These are phyloP conservation scores for Yarrowia sp. DNA, from an alignment of 805 yeast species.

Conservation along the genomic window DNA sequence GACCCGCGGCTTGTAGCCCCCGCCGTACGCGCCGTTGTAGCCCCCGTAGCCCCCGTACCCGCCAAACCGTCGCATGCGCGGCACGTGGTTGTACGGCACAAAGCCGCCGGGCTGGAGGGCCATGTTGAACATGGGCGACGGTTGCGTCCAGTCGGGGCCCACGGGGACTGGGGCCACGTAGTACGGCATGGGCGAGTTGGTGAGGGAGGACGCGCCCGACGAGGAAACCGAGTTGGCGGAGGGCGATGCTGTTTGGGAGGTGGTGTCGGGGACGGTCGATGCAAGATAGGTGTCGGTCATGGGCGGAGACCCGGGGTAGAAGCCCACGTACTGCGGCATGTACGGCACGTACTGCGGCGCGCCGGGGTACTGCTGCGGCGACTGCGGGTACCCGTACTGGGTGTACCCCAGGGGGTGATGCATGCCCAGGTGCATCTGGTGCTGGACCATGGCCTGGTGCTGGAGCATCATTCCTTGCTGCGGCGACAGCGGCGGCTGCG, in stretches of 20 bases:
- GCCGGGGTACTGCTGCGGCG: constrained; percentile 8
- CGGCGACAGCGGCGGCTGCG: constrained; percentile 5
- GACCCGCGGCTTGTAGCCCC: constrained; percentile 14
- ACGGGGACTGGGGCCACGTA: constrained; percentile 24
- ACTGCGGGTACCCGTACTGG: constrained; percentile 15
- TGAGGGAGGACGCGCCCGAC: constrained; percentile 35
- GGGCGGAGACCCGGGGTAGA: constrained; percentile 20
- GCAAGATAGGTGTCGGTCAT: constrained; percentile 15
- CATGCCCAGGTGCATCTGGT: constrained; percentile 20
- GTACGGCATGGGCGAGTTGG: constrained; percentile 11
- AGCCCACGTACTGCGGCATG: background rate
- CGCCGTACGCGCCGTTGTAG: constrained; percentile 4
- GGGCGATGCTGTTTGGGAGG: constrained; percentile 24
- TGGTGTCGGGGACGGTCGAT: constrained; percentile 18
- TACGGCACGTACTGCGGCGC: background rate
- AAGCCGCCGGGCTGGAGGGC: background rate
- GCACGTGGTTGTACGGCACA: constrained; percentile 2
- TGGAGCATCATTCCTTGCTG: constrained; percentile 17
- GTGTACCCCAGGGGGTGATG: constrained; percentile 19
- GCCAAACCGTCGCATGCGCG: constrained; percentile 22
- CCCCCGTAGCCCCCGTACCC: constrained; percentile 11
- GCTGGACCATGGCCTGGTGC: constrained; percentile 17
- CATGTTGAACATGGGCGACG: constrained; percentile 17
- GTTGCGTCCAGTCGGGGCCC: constrained; percentile 11
- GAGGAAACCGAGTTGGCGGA: constrained; percentile 28